Percentiles rank a stretch among this genome's conserved stretches.
Evolutionary conservation across 2,329 filamentous ascomycete species (phyloP).

Genomic region (Xylariales sp.): DNA sequence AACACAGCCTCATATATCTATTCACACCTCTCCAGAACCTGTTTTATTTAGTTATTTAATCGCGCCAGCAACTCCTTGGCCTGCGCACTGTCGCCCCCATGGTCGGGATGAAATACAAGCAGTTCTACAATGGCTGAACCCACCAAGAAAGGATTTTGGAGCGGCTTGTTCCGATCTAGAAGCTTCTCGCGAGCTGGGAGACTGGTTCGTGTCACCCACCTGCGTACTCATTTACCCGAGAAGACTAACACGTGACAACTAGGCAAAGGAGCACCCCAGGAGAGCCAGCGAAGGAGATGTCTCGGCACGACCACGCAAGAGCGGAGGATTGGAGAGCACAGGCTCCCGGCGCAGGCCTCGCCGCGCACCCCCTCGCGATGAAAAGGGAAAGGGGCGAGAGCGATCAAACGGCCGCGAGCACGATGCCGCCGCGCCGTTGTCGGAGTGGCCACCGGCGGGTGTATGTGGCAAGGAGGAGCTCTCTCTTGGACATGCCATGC

Average conservation of each 20-base stretch:
- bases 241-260: constrained; percentile 5
- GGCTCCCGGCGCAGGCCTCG: constrained; percentile 37
- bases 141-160: constrained; percentile 6
- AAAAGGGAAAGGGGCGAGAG: constrained; percentile 36
- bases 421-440: constrained; percentile 32
- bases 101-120: not conserved
- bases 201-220: not conserved
- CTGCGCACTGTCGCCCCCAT: not conserved
- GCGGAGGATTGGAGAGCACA: constrained; percentile 13
- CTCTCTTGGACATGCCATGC: constrained; percentile 48
- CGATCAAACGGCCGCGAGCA: constrained; percentile 22
- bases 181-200: constrained; percentile 3
- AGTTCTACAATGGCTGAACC: constrained; percentile 3
- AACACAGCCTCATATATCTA: constrained; percentile 5
- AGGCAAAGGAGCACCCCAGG: constrained; percentile 26
- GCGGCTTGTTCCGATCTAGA: constrained; percentile 4
- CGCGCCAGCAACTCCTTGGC: not conserved
- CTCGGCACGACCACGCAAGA: constrained; percentile 17
- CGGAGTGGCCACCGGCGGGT: constrained; percentile 54
- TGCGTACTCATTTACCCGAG: not conserved
- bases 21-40: no score
- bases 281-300: constrained; percentile 30
- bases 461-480: constrained; percentile 46
- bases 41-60: no score
- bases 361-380: constrained; percentile 29